Percentiles rank a stretch among this genome's conserved stretches.
These are phyloP conservation scores for Raddia distichophylla DNA, from an alignment of 176 grass and related monocot species.

Conservation along the genomic window DNA sequence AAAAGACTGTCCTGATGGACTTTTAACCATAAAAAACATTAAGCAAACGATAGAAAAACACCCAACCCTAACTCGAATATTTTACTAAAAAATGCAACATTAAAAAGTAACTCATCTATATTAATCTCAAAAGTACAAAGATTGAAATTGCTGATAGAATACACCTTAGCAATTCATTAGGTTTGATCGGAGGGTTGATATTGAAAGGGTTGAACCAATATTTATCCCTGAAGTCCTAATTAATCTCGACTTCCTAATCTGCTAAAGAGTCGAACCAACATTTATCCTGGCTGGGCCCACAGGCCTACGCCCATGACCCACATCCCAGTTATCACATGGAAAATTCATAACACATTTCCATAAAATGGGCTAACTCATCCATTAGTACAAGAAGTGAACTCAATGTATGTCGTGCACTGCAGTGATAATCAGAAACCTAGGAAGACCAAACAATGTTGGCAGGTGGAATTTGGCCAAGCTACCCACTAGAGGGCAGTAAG, in stretches of 20 bases:
- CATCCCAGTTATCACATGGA: neutral
- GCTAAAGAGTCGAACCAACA: no score
- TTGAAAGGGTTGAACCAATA: no score
- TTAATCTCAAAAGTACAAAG: no score
- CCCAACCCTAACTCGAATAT: neutral
- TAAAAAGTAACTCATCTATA: neutral
- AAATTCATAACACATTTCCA: neutral
- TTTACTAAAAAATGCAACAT: neutral
- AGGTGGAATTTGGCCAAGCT: neutral
- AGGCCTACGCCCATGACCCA: neutral
- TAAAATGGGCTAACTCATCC: neutral
- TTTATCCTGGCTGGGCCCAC: no score
- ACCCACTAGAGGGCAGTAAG: neutral
- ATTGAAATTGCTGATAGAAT: no score
- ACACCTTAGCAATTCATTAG: no score
- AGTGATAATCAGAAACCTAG: constrained; percentile 16
- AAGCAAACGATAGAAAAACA: neutral
- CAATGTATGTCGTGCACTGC: neutral
- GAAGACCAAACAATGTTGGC: neutral
- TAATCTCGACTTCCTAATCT: no score
- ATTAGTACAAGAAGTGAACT: neutral
- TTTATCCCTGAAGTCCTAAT: no score
- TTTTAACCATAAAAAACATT: neutral
- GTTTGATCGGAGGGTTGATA: no score
- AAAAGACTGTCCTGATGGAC: neutral